Evolutionary conservation across 164 flowering plant species (phyloP).

Genomic region (Akebia trifoliata): DNA sequence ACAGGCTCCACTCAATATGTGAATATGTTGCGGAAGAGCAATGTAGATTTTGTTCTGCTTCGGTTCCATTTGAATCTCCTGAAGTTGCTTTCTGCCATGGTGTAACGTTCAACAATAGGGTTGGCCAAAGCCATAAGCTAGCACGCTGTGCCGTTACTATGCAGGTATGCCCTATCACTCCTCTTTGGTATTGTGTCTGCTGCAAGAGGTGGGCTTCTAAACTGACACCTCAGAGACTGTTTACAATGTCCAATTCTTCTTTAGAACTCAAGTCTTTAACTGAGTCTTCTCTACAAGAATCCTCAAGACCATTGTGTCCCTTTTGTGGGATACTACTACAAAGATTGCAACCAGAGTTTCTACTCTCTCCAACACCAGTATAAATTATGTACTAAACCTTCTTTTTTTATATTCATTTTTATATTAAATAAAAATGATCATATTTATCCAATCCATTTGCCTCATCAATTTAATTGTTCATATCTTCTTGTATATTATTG

Average conservation of each 20-base stretch:
- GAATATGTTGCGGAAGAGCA: constrained; percentile 40
- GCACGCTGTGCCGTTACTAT: constrained; percentile 67
- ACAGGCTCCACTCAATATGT: constrained; percentile 29
- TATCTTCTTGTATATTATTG: no score
- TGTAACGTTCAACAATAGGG: constrained; percentile 10
- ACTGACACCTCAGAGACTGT: constrained; percentile 49
- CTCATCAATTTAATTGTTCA: no score
- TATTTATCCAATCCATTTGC: background rate
- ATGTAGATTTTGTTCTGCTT: constrained; percentile 63
- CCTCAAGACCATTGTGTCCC: constrained; percentile 63
- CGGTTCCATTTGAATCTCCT: constrained; percentile 77
- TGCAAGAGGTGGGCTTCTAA: constrained; percentile 53
- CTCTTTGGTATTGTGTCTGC: constrained; percentile 80
- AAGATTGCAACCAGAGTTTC: constrained; percentile 68
- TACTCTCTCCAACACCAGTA: constrained; percentile 63
- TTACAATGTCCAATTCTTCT: constrained; percentile 34
- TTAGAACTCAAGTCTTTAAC: constrained; percentile 25
- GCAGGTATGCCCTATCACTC: constrained; percentile 60
- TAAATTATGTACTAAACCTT: constrained; percentile 20
- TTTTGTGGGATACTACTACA: constrained; percentile 84
- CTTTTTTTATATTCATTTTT: background rate
- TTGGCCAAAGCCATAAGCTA: constrained; percentile 43
- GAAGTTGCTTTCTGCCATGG: constrained; percentile 65
- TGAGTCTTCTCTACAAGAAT: constrained; percentile 13
- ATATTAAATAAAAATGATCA: background rate